These are phyloP conservation scores for Beauveria medogensis DNA, from an alignment of 2,329 filamentous ascomycete species.

Conservation along the genomic window DNA sequence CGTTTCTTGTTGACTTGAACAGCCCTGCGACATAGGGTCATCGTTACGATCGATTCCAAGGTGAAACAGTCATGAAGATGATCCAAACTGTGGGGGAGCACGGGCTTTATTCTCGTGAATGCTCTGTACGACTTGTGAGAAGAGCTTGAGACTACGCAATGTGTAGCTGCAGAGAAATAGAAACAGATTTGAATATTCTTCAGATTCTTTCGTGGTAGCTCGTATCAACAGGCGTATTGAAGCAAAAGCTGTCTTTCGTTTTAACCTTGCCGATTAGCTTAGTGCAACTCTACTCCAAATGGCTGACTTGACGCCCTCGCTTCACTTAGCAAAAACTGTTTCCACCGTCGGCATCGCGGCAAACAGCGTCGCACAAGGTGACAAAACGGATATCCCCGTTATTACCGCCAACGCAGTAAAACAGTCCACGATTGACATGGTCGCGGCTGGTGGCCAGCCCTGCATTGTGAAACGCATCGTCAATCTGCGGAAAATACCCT, in stretches of 20 bases:
- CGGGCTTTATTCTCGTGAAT: not conserved
- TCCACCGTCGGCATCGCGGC: not conserved
- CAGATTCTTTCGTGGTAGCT: not conserved
- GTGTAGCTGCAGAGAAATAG: not conserved
- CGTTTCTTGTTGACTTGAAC: not conserved
- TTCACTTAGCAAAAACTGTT: not conserved
- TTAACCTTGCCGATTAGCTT: not conserved
- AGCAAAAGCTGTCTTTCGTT: not conserved
- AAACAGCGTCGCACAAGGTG: not conserved
- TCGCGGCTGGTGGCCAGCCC: not conserved
- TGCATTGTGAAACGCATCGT: not conserved
- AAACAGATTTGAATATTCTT: not conserved
- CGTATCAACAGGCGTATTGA: not conserved
- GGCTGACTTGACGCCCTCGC: not conserved
- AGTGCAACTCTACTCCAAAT: not conserved
- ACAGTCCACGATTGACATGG: not conserved
- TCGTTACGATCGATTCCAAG: too few relatives aligned
- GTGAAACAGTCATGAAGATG: too few relatives aligned
- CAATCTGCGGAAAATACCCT: not conserved
- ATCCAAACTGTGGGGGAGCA: not conserved
- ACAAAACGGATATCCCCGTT: not conserved
- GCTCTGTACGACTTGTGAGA: not conserved
- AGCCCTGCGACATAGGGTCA: too few relatives aligned
- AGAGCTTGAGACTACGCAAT: not conserved
- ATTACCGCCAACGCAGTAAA: not conserved